Conservation (phyloP, 768 basidiomycete genomes). For the Rhodosporidiobolus odoratus region DNA sequence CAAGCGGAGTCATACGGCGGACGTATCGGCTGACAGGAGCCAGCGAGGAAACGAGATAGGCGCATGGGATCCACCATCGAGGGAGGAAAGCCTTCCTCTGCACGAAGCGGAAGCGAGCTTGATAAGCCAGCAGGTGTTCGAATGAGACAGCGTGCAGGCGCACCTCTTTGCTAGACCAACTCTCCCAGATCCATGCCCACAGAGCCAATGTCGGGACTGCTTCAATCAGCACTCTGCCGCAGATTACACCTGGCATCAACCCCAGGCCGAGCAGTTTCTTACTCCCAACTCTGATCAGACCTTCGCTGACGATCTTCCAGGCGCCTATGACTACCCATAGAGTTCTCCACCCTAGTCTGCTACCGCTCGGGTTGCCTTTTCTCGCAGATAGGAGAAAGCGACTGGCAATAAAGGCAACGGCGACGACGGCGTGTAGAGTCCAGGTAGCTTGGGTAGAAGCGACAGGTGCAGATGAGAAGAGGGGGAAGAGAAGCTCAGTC, state of each 20-base stretch:
- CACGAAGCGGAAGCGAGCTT: neutral
- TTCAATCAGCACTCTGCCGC: constrained; percentile 7
- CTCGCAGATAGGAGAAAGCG: no score
- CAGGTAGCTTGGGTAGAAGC: neutral
- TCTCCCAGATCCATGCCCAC: neutral
- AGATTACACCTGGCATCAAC: neutral
- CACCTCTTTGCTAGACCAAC: constrained; percentile 13
- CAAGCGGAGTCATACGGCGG: neutral
- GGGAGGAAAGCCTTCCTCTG: constrained; percentile 7
- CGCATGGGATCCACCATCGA: neutral
- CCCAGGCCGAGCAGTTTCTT: neutral
- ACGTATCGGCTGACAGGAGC: neutral
- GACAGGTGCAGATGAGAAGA: constrained; percentile 10
- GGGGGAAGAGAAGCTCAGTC: neutral
- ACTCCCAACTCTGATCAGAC: neutral
- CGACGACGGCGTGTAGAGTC: neutral
- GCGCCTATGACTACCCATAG: neutral
- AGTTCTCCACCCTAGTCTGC: neutral
- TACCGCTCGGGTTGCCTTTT: neutral
- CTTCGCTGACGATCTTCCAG: constrained; percentile 1
- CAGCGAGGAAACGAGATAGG: neutral
- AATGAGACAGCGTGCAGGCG: neutral
- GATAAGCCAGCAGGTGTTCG: neutral
- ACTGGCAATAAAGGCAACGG: constrained; percentile 4
- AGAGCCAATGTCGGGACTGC: neutral